A percentile compares a stretch with the other conserved stretches of the same genome.
phyloP scores from a whole-genome alignment of 2,329 filamentous ascomycete species.

The Fusarium sp. region DNA sequence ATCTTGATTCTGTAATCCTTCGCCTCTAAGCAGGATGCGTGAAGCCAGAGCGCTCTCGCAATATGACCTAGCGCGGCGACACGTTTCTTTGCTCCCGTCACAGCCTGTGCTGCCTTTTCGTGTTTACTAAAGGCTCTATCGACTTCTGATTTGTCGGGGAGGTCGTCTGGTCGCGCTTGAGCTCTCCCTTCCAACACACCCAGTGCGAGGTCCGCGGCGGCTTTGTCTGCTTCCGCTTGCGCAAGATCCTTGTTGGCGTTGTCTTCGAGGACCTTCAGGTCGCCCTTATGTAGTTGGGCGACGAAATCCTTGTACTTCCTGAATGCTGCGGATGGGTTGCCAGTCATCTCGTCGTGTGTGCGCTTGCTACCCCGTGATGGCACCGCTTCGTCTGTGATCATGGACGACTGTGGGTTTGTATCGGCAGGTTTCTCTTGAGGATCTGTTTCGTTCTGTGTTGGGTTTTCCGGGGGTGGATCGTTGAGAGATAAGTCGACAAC shows the following conservation, averaged over 20 bases:
- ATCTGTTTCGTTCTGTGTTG: background rate
- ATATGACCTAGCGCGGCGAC: background rate
- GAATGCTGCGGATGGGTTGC: background rate
- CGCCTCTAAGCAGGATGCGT: background rate
- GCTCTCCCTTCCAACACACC: background rate
- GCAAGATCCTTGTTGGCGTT: background rate
- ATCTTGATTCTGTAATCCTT: background rate
- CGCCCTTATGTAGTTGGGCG: accelerated
- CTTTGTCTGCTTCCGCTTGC: background rate
- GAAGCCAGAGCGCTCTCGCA: background rate
- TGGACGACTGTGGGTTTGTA: background rate
- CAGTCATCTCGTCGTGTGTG: background rate
- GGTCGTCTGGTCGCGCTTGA: background rate
- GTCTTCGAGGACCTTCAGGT: background rate
- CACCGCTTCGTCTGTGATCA: accelerated
- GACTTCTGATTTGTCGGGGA: accelerated
- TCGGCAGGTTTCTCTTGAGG: background rate
- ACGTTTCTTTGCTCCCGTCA: background rate
- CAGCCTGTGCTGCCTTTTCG: background rate
- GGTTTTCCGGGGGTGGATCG: background rate
- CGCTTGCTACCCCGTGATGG: background rate
- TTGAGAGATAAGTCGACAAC: background rate
- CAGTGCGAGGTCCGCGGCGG: background rate
- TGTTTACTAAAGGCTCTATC: background rate
- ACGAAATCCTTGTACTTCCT: background rate